phyloP scores from a whole-genome alignment of 805 yeast genomes.

The Candida ovalis region DNA sequence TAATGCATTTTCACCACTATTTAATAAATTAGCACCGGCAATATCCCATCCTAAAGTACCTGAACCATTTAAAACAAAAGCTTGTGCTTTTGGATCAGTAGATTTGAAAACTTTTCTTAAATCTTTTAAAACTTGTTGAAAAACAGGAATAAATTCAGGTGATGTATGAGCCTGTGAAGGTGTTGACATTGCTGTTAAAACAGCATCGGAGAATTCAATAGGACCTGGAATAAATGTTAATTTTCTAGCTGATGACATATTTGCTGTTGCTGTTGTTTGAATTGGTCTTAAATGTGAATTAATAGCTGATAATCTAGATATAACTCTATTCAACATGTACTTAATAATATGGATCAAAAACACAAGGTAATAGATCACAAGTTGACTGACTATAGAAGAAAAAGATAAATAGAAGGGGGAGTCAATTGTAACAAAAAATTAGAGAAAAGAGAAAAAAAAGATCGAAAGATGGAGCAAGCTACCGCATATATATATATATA shows the following conservation, averaged over 20 bases:
- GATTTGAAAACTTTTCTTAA: conserved; percentile 75
- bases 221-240: conserved; percentile 36
- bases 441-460: too few species aligned
- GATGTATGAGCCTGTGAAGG: conserved; percentile 90
- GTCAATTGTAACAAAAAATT: too few species aligned
- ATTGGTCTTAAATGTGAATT: background rate
- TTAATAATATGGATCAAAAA: background rate
- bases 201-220: conserved; percentile 62
- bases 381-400: too few species aligned
- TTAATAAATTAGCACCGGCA: conserved; percentile 70
- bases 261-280: background rate
- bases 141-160: conserved; percentile 73
- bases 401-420: too few species aligned
- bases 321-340: background rate
- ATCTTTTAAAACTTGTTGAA: conserved; percentile 63
- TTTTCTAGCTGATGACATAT: conserved; percentile 26
- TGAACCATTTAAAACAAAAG: conserved; percentile 79
- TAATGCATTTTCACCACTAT: conserved; percentile 65
- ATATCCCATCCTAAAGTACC: conserved; percentile 97
- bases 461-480: too few species aligned
- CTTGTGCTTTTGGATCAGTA: conserved; percentile 63
- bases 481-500: too few species aligned
- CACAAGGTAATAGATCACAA: background rate
- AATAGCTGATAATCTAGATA: background rate
- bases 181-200: conserved; percentile 72